Percentiles rank a stretch among this genome's conserved stretches.
These are phyloP conservation scores for Solanum sejunctum DNA, from an alignment of 257 asterid species.

Conservation along the genomic window DNA sequence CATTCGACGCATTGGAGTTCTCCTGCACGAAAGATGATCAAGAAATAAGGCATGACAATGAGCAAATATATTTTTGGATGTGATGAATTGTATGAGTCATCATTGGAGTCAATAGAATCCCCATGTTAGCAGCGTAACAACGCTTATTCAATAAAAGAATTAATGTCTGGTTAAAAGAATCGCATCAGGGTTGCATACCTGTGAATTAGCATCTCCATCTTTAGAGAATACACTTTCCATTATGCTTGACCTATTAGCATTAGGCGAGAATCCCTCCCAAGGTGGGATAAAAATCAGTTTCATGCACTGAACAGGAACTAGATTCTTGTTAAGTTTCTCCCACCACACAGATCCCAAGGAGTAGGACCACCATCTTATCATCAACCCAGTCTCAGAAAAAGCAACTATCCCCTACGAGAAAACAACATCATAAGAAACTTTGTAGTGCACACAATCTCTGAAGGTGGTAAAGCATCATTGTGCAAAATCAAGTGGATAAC, in stretches of 20 bases:
- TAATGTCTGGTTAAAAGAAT: not conserved
- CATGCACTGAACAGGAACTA: slow-evolving; percentile 79
- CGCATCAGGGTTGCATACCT: slow-evolving; percentile 29
- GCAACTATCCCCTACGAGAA: slow-evolving; percentile 75
- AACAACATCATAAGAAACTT: not conserved
- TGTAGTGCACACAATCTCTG: not conserved
- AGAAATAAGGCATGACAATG: not conserved
- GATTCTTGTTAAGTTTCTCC: slow-evolving; percentile 88
- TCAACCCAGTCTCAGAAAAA: slow-evolving; percentile 83
- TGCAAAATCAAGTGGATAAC: not conserved
- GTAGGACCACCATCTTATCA: slow-evolving; percentile 94
- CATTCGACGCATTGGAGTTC: slow-evolving; percentile 28
- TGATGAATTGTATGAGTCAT: not conserved
- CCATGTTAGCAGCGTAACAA: not conserved
- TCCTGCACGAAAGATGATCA: slow-evolving; percentile 36
- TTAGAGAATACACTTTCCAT: slow-evolving; percentile 44
- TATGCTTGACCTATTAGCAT: slow-evolving; percentile 71
- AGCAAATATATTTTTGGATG: not conserved
- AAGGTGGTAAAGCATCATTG: not conserved
- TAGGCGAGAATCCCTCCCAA: slow-evolving; percentile 94
- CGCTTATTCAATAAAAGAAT: not conserved
- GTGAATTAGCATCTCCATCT: slow-evolving; percentile 34
- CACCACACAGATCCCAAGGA: slow-evolving; percentile 80
- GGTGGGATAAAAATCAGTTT: slow-evolving; percentile 87
- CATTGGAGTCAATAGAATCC: not conserved